Base-by-base conservation (phyloP, 2,329 filamentous ascomycete genomes). In the Penicillium sp. region DNA sequence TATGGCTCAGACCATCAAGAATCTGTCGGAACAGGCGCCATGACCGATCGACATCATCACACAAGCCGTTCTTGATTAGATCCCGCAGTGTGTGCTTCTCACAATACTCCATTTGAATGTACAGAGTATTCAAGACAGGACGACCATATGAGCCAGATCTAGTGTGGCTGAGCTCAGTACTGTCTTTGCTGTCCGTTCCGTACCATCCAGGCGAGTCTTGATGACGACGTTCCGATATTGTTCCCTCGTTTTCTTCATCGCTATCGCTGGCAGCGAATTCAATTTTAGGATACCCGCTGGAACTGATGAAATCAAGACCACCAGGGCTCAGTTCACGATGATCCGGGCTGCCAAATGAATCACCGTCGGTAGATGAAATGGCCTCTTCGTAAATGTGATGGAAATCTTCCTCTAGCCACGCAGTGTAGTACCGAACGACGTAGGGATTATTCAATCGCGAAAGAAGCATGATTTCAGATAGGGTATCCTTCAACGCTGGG, bases 31-130 rank as follows among this genome's bases (percentile, higher is more conserved):
- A 93, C 4, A 98, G 80, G 29, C 92, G 87, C 95, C 95, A 99
- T 16, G 90, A 85, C 67, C 96, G 90, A 27, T 92, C 84, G 1
- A 84, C 82, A 56, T 93, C 87, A 64, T 90, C 87, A 65, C 86
- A 85, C 11, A 98, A 78, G 29, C 87, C 88, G 67, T 88, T 86
- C 23, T 85, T 83, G 56, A 99, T 96, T 29, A 97, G 77, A 79
- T 98, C 92, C 21, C 93, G 88, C 31, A 99, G 83, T 0, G 95
- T 98, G 64, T 90, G 86, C 70, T 93, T 95, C 72, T 98, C 93
- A 69, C 95, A 99, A 65, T 97, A 96, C 72, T 99, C 95, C 95
- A 99, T 99, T 59, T 96, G 95, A 55, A 99, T 98, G 72, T 97
- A 99, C 43, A 99, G 82, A 7, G 93, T 88, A 0, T 89, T 93